Percentiles rank a stretch among this genome's conserved stretches.
These are phyloP conservation scores for Phaffomyces antillensis DNA, from an alignment of 805 yeast genomes.

Conservation along the genomic window DNA sequence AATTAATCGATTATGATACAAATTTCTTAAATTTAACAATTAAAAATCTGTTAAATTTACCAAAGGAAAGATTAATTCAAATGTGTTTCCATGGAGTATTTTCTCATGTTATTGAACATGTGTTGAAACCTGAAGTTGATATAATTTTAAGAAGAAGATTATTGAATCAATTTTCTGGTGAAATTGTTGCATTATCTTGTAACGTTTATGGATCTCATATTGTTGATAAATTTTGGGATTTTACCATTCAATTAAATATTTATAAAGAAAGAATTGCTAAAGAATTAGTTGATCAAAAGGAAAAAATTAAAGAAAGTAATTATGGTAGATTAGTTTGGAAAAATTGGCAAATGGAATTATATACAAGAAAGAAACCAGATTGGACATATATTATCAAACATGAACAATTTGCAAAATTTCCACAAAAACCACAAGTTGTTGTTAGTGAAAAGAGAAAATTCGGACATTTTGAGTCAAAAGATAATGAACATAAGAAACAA, in stretches of 20 bases:
- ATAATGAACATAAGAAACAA: constrained; percentile 14
- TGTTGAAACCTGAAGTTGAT: constrained; percentile 43
- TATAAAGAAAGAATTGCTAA: constrained; percentile 83
- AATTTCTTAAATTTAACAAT: constrained; percentile 50
- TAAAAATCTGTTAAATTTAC: constrained; percentile 52
- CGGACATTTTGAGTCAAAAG: neutral
- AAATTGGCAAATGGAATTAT: constrained; percentile 87
- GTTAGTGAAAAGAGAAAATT: constrained; percentile 2
- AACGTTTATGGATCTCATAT: constrained; percentile 90
- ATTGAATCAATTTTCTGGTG: constrained; percentile 54
- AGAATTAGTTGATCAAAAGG: constrained; percentile 50
- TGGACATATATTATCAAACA: constrained; percentile 68
- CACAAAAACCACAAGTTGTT: constrained; percentile 27
- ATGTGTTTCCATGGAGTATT: constrained; percentile 88
- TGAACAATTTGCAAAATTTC: constrained; percentile 37
- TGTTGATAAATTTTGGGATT: constrained; percentile 77
- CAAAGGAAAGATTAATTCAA: constrained; percentile 53
- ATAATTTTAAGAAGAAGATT: constrained; percentile 57
- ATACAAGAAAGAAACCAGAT: constrained; percentile 62
- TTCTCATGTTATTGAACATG: constrained; percentile 77
- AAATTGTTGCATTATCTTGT: constrained; percentile 57
- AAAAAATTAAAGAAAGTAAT: constrained; percentile 69
- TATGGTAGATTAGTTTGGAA: constrained; percentile 94
- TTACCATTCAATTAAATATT: constrained; percentile 68
- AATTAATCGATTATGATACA: constrained; percentile 61